Evolutionary conservation across 768 basidiomycete genomes (phyloP), one percentile per base, ranked within the genome.

Genomic region (Leucocoprinus leucothites): DNA sequence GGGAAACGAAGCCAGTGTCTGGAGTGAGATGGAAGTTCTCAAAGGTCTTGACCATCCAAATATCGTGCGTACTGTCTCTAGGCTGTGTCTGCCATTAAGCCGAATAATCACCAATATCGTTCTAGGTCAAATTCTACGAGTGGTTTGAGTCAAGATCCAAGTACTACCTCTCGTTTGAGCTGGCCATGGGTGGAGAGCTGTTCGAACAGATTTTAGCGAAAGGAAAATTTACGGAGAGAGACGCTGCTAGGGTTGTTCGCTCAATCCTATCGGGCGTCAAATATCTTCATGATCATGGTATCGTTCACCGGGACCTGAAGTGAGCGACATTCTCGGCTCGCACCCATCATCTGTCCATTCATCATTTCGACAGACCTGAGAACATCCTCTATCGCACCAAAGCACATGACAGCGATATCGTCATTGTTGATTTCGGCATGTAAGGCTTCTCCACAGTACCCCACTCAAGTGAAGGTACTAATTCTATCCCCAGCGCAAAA

Each of bases 361-460:
- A 22, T 53, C 57, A 21, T 48, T 2, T 38, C 48, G 34, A 5
- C 58, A 93, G 89, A 68, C 97, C 97, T 0, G 97, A 99, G 71
- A 98, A 98, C 66, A 95, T 99, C 57, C 77, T 99, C 3, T 98
- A 93, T 67, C 84, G 91, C 38, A 91, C 89, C 3, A 84, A 77
- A 60, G 87, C 83, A 2, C 66, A 77, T 9, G 77, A 87, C 16
- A 91, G 90, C n/a, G 89, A 89, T 59, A 80, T 98, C 48, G 95
- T 99, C 54, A 94, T 98, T 41, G 95, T 85, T 5, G 97, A 98
- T 70, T 99, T 99, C 65, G 97, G 97, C 60, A 98, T 99, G 91
- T 93, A 61, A 25, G 16, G 11, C 31, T 41, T 21, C 50, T 38
- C 21, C 53, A 34, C n/a, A 25, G 45, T 49, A 19, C 25, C 34